Conservation (phyloP, 345 rosid species). For the Angophora floribunda region DNA sequence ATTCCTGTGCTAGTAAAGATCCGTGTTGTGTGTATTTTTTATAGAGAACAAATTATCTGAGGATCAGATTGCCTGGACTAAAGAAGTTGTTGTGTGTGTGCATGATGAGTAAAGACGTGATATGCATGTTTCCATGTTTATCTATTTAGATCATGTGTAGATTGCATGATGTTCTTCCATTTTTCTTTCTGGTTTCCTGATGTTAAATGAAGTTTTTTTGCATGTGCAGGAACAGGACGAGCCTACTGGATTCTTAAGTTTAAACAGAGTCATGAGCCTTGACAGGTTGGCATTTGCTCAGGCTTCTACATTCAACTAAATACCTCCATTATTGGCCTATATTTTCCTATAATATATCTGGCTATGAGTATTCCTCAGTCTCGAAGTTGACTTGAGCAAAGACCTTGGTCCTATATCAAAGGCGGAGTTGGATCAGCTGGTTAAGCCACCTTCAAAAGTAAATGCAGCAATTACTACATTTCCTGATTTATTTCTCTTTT, state of each 20-base stretch:
- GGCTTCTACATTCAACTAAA: neutral
- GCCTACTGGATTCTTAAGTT: constrained; percentile 72
- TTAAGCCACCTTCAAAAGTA: constrained; percentile 26
- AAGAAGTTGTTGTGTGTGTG: neutral
- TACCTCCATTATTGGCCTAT: neutral
- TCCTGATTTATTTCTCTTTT: neutral
- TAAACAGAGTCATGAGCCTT: constrained; percentile 75
- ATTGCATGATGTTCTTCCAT: neutral
- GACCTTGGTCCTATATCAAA: constrained; percentile 50
- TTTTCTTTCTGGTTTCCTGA: neutral
- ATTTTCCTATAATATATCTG: neutral
- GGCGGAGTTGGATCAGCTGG: constrained; percentile 8
- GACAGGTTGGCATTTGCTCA: constrained; percentile 50
- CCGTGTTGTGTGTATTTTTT: neutral
- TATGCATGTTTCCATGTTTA: neutral
- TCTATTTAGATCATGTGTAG: neutral
- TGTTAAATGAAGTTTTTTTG: neutral
- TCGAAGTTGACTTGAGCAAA: constrained; percentile 82
- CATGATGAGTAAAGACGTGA: neutral
- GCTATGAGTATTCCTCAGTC: constrained; percentile 8
- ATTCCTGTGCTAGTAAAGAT: neutral
- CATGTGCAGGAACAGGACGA: constrained; percentile 37
- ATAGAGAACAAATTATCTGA: neutral
- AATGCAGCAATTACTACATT: neutral
- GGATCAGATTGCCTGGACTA: neutral